Evolutionary conservation across 2,329 filamentous ascomycete genomes (phyloP), one percentile per base, ranked within the genome.

Genomic region (Colletotrichum eleusines): DNA sequence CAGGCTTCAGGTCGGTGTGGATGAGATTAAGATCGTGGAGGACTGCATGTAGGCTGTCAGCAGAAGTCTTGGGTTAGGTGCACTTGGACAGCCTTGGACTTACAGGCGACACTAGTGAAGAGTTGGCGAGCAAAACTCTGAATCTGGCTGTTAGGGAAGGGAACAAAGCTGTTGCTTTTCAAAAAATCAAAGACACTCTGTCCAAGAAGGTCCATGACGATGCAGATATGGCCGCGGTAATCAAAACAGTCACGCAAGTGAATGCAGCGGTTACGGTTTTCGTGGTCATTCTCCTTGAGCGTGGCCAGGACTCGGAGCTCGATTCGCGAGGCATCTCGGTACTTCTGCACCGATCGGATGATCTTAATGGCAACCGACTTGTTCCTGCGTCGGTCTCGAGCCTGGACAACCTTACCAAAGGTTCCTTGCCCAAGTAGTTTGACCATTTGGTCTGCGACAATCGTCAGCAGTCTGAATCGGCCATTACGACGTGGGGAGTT

Each of bases 181-280:
- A 99, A 87, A 76, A 99, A 99, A 82, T 99, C 96, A 79, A 99
- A 99, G 63, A 99, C 95, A 76, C 95, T 98, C 78, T 98, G 95
- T 58, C 95, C 95, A 40, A 98, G 88, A 4, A 91, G 82, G 74
- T 91, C 89, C 89, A 90, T 91, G 65, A 91, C 89, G 71, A 91
- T 91, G 86, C 96, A 99, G 75, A 99, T 98, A 79, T 99, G 96
- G 68, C 97, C 96, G 58, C 95, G 90, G 83, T 94, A 99, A 81
- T 99, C 96, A 82, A 99, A 99, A 81, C 94, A 98, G 77, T 99
- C 96, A 50, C 95, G 90, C 50, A 99, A 86, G 80, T 99, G 96
- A 74, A 99, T 99, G 83, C 96, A 99, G 74, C 95, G 92, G 80
- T 99, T 98, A 70, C 94, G 90, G 81, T 99, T 98, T 74, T 92